Evolutionary conservation across 1,139 yeast genomes (phyloP), one percentile per base, ranked within the genome.

Genomic region (Pichia cactophila): DNA sequence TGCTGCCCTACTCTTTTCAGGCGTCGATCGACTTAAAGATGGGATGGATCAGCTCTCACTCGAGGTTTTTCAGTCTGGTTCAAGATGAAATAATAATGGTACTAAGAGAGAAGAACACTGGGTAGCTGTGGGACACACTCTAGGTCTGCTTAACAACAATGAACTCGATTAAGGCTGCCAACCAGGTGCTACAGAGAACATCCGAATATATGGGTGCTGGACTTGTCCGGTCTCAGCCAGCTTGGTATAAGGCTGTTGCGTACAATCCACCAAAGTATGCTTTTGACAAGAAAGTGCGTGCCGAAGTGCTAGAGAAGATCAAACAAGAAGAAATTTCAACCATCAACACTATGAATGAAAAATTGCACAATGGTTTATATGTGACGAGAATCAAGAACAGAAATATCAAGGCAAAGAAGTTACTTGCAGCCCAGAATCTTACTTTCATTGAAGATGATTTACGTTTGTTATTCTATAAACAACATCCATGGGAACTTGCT

Each of bases 401-500:
- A 28, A 16, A 17, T 9, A 28, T 11, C 11, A 40, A 28, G 20
- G 41, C 43, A 16, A 39, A 17, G 9, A 44, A 43, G 16, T 61
- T 80, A 36, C 77, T 78, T 60, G 71, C 74, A 54, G 76, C 88
- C 7, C 83, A 84, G 44, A 78, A 80, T 57, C 73, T 92, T 60
- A 69, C 68, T 52, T 89, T 80, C 62, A 71, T 85, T 47, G 97
- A 92, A 67, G 98, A 92, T 67, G 79, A 81, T 59, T 70, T 92
- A 58, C 80, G 98, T 70, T 74, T 77, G 47, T 72, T 86, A 33
- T 92, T 92, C 62, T 92, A 83, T 67, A 81, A 80, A 53, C 96
- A 90, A 65, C 99, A 92, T 67, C 98, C 99, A 12, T 92, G 98
- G 98, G 99, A 92, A 68, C 73, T 90, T 52, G 86, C 98, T 3